Percentiles rank a stretch among this genome's conserved stretches.
These are phyloP conservation scores for Neurospora tetrasperma DNA, from an alignment of 495 filamentous ascomycete genomes.

Conservation along the genomic window DNA sequence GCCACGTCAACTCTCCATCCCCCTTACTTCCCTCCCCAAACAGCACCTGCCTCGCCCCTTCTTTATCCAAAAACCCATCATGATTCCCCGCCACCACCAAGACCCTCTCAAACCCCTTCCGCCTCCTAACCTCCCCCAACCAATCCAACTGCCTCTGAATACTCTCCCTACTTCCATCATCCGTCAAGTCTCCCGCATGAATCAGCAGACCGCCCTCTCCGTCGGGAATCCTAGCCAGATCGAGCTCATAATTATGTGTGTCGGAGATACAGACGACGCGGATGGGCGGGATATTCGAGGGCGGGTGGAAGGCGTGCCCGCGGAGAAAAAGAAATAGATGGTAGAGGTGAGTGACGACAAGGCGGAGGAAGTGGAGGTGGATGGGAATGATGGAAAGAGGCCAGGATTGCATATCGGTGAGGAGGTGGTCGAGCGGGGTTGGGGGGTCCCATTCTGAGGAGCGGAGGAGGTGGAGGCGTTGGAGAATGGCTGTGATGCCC, in stretches of 20 bases:
- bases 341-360: constrained; percentile 40
- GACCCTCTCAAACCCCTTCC: constrained; percentile 41
- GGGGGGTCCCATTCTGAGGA: constrained; percentile 38
- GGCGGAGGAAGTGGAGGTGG: constrained; percentile 35
- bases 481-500: constrained; percentile 24
- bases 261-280: constrained; percentile 84
- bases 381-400: neutral
- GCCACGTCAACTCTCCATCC: constrained; percentile 24
- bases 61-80: constrained; percentile 65
- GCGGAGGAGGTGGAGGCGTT: constrained; percentile 32
- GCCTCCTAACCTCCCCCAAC: constrained; percentile 47
- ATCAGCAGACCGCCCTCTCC: constrained; percentile 88
- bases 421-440: constrained; percentile 37
- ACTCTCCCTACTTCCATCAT: constrained; percentile 56
- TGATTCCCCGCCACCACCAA: constrained; percentile 84
- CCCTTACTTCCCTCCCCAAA: constrained; percentile 21
- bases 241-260: constrained; percentile 57
- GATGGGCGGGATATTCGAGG: constrained; percentile 43
- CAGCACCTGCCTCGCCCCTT: constrained; percentile 25
- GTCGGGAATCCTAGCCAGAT: constrained; percentile 41
- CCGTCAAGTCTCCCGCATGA: constrained; percentile 78
- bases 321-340: constrained; percentile 52
- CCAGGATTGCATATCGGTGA: constrained; percentile 26
- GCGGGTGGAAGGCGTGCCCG: constrained; percentile 45
- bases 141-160: constrained; percentile 74